These are phyloP conservation scores for Rhynchosporium secalis DNA, from an alignment of 2,329 filamentous ascomycete species.

Conservation along the genomic window DNA sequence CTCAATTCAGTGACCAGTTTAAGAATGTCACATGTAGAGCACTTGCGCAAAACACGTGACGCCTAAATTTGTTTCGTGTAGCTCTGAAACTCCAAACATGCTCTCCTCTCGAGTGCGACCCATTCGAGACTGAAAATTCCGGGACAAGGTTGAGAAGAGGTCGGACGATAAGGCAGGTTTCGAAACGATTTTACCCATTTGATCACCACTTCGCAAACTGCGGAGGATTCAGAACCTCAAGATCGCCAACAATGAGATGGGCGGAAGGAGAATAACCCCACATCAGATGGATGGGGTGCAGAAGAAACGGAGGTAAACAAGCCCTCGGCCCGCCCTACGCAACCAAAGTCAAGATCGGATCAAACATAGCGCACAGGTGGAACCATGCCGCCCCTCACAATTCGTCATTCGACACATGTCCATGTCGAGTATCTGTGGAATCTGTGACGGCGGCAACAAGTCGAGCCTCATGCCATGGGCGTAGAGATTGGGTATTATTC, in stretches of 20 bases:
- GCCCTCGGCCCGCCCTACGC: slow-evolving; percentile 13
- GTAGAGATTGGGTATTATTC: slow-evolving; percentile 11
- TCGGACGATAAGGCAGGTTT: slow-evolving; percentile 17
- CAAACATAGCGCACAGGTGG: slow-evolving; percentile 25
- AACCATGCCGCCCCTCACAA: slow-evolving; percentile 19
- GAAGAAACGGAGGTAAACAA: slow-evolving; percentile 24
- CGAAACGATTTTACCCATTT: slow-evolving; percentile 23
- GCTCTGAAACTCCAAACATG: slow-evolving; percentile 2
- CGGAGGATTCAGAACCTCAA: slow-evolving; percentile 21
- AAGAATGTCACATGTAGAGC: slow-evolving; percentile 10
- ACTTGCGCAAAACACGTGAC: slow-evolving; percentile 2
- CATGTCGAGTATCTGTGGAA: slow-evolving; percentile 14
- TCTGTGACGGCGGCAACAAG: slow-evolving; percentile 29
- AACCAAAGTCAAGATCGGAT: slow-evolving; percentile 20
- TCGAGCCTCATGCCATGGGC: slow-evolving; percentile 23
- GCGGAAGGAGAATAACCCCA: slow-evolving; percentile 16
- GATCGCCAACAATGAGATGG: slow-evolving; percentile 10
- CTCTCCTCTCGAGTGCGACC: background rate
- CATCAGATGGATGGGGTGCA: slow-evolving; percentile 11
- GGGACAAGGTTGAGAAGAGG: background rate
- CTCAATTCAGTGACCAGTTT: background rate
- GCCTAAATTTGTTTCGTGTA: background rate
- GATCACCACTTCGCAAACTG: slow-evolving; percentile 14
- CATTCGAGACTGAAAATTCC: background rate
- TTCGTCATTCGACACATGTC: slow-evolving; percentile 25